A percentile compares a stretch with the other conserved stretches of the same genome.
phyloP scores from a whole-genome alignment of 2,329 filamentous ascomycete genomes.

The Thielaviopsis populi region DNA sequence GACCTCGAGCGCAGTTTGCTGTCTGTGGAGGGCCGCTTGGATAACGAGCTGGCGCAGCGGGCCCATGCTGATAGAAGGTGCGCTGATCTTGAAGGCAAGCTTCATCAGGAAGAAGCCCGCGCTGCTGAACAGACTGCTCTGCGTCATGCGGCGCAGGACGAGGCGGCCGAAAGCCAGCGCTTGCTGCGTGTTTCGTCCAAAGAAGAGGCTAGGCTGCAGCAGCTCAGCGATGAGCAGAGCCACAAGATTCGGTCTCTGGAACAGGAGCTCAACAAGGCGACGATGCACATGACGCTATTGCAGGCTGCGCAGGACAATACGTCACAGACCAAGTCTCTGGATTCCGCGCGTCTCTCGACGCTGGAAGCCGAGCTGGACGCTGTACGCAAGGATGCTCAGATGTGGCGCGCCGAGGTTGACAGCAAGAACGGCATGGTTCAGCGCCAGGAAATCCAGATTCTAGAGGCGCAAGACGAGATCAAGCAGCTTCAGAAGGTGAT shows the following conservation, averaged over 20 bases:
- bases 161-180: slow-evolving; percentile 55
- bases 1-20: slow-evolving; percentile 41
- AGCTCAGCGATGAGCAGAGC: slow-evolving; percentile 55
- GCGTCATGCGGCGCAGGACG: slow-evolving; percentile 56
- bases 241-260: slow-evolving; percentile 47
- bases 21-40: slow-evolving; percentile 42
- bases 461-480: slow-evolving; percentile 41
- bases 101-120: slow-evolving; percentile 46
- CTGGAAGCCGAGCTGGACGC: slow-evolving; percentile 41
- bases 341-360: slow-evolving; percentile 36
- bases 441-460: slow-evolving; percentile 35
- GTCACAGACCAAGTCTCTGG: slow-evolving; percentile 39
- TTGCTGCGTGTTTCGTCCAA: slow-evolving; percentile 55
- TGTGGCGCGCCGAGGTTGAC: slow-evolving; percentile 48
- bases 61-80: slow-evolving; percentile 46
- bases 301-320: slow-evolving; percentile 49
- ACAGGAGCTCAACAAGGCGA: slow-evolving; percentile 37
- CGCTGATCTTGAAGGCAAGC: slow-evolving; percentile 52
- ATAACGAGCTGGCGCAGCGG: slow-evolving; percentile 46
- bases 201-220: slow-evolving; percentile 53
- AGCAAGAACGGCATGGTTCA: slow-evolving; percentile 38
- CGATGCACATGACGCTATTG: slow-evolving; percentile 50
- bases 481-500: slow-evolving; percentile 62
- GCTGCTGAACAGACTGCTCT: slow-evolving; percentile 48
- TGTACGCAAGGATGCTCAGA: slow-evolving; percentile 41